Evolutionary conservation across 108 stramenopile species (phyloP).

Genomic region (Aureococcus anophagefferens): DNA sequence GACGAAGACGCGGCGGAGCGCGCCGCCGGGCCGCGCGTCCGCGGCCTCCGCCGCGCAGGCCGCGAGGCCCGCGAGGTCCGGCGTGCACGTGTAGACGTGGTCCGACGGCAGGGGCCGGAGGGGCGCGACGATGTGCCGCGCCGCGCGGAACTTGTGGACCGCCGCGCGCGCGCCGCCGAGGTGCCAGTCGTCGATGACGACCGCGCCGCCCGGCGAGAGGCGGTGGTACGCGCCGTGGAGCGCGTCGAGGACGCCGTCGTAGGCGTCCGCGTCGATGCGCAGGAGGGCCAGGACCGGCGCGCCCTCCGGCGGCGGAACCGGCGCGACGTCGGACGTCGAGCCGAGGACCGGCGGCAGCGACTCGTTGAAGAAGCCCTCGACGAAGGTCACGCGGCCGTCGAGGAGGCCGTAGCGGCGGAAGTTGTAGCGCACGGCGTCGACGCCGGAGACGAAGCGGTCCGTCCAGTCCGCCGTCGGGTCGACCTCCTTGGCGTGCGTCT

Average conservation of each 20-base stretch:
- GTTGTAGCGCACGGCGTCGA: not conserved
- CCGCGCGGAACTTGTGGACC: not conserved
- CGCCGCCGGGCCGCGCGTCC: no score
- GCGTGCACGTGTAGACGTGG: not conserved
- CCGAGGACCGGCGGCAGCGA: not conserved
- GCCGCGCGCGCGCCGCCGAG: not conserved
- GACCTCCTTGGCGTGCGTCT: not conserved
- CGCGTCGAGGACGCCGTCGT: not conserved
- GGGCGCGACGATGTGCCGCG: not conserved
- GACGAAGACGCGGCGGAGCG: not conserved
- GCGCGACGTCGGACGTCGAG: not conserved
- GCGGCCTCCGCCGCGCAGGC: not conserved
- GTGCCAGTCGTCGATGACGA: constrained; percentile 6
- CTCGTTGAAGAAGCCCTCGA: constrained; percentile 5
- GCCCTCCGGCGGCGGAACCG: not conserved
- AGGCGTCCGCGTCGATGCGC: constrained; percentile 2
- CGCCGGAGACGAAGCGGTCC: not conserved
- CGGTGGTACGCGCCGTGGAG: not conserved
- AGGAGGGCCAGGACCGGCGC: not conserved
- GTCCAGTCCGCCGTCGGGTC: not conserved
- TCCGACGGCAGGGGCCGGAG: not conserved
- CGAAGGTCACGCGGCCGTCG: not conserved
- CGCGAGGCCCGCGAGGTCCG: not conserved
- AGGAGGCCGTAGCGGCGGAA: not conserved
- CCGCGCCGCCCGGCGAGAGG: not conserved